Percentiles rank a stretch among this genome's conserved stretches.
These are phyloP conservation scores for Cryptococcus sp. DNA, from an alignment of 1,284 basidiomycete genomes.

Conservation along the genomic window DNA sequence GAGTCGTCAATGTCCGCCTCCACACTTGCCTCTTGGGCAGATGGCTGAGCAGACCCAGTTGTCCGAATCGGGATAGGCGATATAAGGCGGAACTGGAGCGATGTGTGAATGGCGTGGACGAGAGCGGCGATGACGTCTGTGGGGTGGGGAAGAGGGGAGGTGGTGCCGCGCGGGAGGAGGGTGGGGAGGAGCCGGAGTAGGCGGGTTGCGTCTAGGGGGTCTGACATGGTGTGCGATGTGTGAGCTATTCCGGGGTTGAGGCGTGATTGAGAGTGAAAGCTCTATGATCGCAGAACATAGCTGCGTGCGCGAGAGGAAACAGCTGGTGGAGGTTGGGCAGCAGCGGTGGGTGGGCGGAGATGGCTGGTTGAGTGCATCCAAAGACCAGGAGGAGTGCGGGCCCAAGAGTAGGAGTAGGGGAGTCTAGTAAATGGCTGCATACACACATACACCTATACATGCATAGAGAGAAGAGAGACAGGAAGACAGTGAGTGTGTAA, in stretches of 20 bases:
- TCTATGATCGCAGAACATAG: no score
- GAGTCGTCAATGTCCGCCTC: slow-evolving; percentile 32
- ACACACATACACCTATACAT: no score
- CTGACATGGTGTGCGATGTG: slow-evolving; percentile 19
- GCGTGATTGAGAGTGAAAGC: not conserved
- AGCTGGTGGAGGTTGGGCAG: no score
- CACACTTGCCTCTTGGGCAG: not conserved
- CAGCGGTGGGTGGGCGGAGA: not conserved
- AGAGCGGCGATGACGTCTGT: slow-evolving; percentile 48
- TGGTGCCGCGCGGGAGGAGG: slow-evolving; percentile 31
- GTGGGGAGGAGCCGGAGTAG: slow-evolving; percentile 26
- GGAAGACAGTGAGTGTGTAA: no score
- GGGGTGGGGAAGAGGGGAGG: slow-evolving; percentile 38
- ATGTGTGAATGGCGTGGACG: slow-evolving; percentile 50
- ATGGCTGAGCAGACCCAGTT: not conserved
- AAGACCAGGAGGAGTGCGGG: not conserved
- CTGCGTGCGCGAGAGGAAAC: not conserved
- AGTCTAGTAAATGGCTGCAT: not conserved
- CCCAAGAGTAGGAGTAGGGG: not conserved
- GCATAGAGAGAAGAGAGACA: no score
- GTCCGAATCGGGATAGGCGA: not conserved
- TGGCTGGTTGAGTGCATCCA: no score
- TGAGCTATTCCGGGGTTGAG: not conserved
- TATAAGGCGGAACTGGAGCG: slow-evolving; percentile 49
- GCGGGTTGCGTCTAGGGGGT: slow-evolving; percentile 25